Conservation (phyloP, 768 basidiomycete species). For the Tylopilus intermedius region DNA sequence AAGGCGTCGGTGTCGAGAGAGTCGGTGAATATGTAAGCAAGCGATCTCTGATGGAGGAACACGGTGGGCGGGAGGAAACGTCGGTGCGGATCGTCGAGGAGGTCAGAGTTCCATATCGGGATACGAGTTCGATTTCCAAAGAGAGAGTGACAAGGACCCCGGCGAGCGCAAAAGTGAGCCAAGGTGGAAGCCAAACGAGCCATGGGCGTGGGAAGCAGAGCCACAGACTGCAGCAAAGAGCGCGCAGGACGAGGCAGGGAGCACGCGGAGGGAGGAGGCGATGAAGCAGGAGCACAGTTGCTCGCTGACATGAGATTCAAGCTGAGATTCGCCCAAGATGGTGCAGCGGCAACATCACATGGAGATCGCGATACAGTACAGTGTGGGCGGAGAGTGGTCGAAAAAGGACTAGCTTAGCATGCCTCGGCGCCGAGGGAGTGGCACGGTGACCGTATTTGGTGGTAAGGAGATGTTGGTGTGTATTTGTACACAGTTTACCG, state of each 20-base stretch:
- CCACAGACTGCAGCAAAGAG: constrained; percentile 22
- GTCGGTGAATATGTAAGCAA: constrained; percentile 26
- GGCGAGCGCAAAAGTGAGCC: constrained; percentile 26
- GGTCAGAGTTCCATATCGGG: constrained; percentile 13
- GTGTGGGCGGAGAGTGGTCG: constrained; percentile 30
- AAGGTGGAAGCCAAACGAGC: constrained; percentile 24
- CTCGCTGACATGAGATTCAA: constrained; percentile 29
- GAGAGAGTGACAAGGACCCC: constrained; percentile 24
- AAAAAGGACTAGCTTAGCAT: constrained; percentile 25
- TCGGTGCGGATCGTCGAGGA: constrained; percentile 32
- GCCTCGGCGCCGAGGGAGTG: constrained; percentile 42
- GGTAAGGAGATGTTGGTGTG: constrained; percentile 11
- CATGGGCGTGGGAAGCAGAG: constrained; percentile 14
- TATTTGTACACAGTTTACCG: constrained; percentile 31
- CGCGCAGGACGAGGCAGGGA: constrained; percentile 18
- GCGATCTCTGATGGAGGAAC: not conserved
- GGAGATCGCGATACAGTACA: constrained; percentile 30
- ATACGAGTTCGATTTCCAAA: constrained; percentile 19
- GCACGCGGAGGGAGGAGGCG: constrained; percentile 15
- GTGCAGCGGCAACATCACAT: constrained; percentile 35
- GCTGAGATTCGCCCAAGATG: constrained; percentile 31
- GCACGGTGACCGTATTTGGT: constrained; percentile 23
- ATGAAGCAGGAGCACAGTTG: constrained; percentile 12
- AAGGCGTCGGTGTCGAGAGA: constrained; percentile 15
- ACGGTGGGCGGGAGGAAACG: constrained; percentile 9